Base-by-base conservation (phyloP, 306 rosid species). In the Quercus rubra region DNA sequence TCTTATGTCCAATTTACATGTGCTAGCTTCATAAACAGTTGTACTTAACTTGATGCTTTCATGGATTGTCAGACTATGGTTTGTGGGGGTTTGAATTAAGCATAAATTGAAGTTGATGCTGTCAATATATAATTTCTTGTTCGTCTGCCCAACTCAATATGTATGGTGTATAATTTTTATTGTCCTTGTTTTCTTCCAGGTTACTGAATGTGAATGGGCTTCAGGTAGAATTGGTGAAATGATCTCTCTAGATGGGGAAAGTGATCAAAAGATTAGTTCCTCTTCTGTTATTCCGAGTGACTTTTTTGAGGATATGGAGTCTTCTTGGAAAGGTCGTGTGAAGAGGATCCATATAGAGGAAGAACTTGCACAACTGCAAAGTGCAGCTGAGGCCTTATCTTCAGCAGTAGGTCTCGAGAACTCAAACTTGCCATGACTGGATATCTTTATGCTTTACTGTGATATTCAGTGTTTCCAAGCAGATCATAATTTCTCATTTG, bases 221-320 rank as follows among this genome's bases (percentile, higher is more conserved):
- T 89, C 96, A 13, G 76, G 78, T 58, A 92, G 83, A 88, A 92
- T 95, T 77, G 89, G 86, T 71, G 93, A 84, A 86, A 80, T 86
- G 81, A 90, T 95, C 75, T 92, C 83, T 80, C 79, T 90, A 33
- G 96, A 89, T 75, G 92, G 83, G 64, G 98, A 89, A 85, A 80
- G 76, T 71, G 90, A 91, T 84, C 91, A 91, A 77, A 87, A 89
- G 79, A 27, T 82, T 64, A 92, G 89, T 84, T 92, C 90, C 74
- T 89, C 80, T 84, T 51, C 93, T 85, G 64, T 19, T 84, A 85
- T 95, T 85, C 99, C 98, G 52, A 57, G 78, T 52, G 95, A 87
- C 4, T 92, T 92, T 88, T 95, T 90, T 58, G 97, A 95, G 90
- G 96, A 95, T 85, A 89, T 90, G 97, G 99, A 95, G 79, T 90